These are phyloP conservation scores for Fusarium agapanthi DNA, from an alignment of 2,329 filamentous ascomycete genomes.

Conservation along the genomic window DNA sequence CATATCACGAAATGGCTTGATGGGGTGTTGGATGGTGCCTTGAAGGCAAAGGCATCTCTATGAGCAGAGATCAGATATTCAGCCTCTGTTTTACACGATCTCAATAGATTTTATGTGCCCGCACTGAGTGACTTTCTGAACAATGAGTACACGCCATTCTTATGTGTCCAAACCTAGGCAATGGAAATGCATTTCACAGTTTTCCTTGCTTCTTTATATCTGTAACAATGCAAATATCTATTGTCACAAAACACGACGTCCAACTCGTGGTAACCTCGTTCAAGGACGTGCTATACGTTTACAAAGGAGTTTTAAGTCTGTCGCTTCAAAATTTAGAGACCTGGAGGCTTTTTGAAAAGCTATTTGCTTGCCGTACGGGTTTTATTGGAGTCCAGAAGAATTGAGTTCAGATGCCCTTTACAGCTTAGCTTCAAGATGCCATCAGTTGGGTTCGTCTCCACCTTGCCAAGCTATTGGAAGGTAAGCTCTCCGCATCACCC, in stretches of 20 bases:
- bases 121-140: not conserved
- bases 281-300: not conserved
- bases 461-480: slow-evolving; percentile 33
- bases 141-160: not conserved
- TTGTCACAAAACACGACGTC: not conserved
- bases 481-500: slow-evolving; percentile 30
- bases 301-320: not conserved
- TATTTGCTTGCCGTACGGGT: not conserved
- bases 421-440: slow-evolving; percentile 27
- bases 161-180: not conserved
- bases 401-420: slow-evolving; percentile 18
- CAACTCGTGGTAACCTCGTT: not conserved
- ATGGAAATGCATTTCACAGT: not conserved
- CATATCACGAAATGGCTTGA: slow-evolving; percentile 73
- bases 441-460: slow-evolving; percentile 24
- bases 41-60: slow-evolving; percentile 46
- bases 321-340: not conserved
- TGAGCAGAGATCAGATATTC: not conserved
- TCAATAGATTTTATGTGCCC: not conserved
- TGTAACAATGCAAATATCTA: not conserved
- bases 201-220: not conserved
- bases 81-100: not conserved
- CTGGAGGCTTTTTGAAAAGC: not conserved
- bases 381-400: not conserved
- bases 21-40: slow-evolving; percentile 51